These are phyloP conservation scores for Sporothrix phasma DNA, from an alignment of 2,329 filamentous ascomycete species.

Conservation along the genomic window DNA sequence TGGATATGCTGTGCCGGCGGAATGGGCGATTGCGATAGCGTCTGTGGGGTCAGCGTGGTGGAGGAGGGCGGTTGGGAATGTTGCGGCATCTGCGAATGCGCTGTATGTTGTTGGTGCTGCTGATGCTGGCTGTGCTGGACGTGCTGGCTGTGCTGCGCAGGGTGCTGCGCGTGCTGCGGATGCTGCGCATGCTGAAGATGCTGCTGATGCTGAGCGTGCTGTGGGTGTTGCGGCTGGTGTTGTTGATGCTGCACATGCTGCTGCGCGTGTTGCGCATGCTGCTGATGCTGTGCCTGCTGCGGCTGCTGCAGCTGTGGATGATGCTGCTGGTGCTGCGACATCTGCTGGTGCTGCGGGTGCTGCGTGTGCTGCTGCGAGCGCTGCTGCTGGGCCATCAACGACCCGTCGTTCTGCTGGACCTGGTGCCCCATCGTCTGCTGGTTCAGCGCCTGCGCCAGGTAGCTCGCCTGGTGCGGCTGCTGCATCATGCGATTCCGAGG, in stretches of 20 bases:
- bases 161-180: slow-evolving; percentile 15
- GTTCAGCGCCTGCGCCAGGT: slow-evolving; percentile 29
- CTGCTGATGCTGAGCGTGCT: neutral
- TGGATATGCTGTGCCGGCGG: slow-evolving; percentile 24
- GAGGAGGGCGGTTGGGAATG: slow-evolving; percentile 22
- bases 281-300: slow-evolving; percentile 7
- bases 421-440: slow-evolving; percentile 27
- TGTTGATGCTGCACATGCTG: slow-evolving; percentile 16
- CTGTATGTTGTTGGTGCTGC: slow-evolving; percentile 15
- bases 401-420: slow-evolving; percentile 24
- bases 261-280: slow-evolving; percentile 10
- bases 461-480: slow-evolving; percentile 26
- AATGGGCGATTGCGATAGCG: slow-evolving; percentile 34
- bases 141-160: slow-evolving; percentile 18
- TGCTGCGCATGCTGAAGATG: slow-evolving; percentile 17
- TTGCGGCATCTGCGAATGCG: slow-evolving; percentile 21
- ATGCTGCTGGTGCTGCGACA: slow-evolving; percentile 15
- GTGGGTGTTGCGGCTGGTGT: slow-evolving; percentile 18
- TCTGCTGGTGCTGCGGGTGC: slow-evolving; percentile 18
- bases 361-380: slow-evolving; percentile 21
- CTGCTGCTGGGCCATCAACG: slow-evolving; percentile 25
- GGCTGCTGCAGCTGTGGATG: slow-evolving; percentile 12
- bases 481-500: slow-evolving; percentile 38
- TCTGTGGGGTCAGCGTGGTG: slow-evolving; percentile 38
- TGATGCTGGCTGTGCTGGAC: slow-evolving; percentile 23